Percentiles rank a stretch among this genome's conserved stretches.
phyloP scores from a whole-genome alignment of 2,329 filamentous ascomycete species.

The Onygenales sp. region DNA sequence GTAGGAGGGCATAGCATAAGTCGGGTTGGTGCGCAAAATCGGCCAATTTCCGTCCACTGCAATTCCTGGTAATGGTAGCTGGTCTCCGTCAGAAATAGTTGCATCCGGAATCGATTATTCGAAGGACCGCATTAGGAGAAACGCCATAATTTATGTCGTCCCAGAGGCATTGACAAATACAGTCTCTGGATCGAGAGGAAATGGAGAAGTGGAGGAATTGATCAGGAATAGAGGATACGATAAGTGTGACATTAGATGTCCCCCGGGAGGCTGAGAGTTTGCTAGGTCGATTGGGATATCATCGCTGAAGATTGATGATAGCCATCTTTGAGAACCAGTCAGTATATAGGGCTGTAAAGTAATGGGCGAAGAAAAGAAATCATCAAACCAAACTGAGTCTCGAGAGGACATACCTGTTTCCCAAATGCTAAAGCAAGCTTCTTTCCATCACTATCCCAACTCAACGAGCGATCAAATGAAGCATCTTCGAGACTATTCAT shows the following conservation, averaged over 20 bases:
- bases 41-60: too few relatives aligned
- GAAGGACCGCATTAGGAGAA: too few relatives aligned
- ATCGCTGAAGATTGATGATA: conserved; percentile 31
- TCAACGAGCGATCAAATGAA: conserved; percentile 32
- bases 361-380: background rate
- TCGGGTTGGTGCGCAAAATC: too few relatives aligned
- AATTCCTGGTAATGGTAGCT: too few relatives aligned
- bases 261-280: background rate
- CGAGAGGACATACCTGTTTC: conserved; percentile 33
- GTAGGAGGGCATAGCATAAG: too few relatives aligned
- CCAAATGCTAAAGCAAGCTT: conserved; percentile 42
- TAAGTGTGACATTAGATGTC: background rate
- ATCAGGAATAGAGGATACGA: too few relatives aligned
- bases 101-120: too few relatives aligned
- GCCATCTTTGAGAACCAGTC: conserved; percentile 22
- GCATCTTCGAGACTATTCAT: conserved; percentile 26
- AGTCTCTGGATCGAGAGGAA: too few relatives aligned
- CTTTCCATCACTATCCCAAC: conserved; percentile 46
- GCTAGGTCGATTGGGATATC: conserved; percentile 10
- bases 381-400: background rate
- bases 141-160: too few relatives aligned
- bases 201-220: too few relatives aligned
- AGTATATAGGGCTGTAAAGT: background rate
- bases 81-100: too few relatives aligned
- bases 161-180: too few relatives aligned